Evolutionary conservation across 805 yeast genomes (phyloP).

Genomic region (Metschnikowia lunata): DNA sequence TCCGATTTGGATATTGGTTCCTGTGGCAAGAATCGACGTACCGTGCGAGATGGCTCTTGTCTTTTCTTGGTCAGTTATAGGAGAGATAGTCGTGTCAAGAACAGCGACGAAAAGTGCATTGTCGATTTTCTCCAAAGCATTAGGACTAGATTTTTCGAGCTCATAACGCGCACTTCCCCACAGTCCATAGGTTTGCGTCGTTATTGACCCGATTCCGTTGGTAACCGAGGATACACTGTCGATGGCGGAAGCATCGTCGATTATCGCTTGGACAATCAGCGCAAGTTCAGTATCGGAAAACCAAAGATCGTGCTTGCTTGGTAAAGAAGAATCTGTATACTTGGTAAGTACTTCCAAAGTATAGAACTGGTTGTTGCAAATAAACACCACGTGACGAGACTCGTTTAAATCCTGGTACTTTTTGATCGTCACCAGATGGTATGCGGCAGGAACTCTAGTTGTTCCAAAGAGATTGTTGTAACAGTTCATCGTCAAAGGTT

Average conservation of each 20-base stretch:
- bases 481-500: conserved; percentile 63
- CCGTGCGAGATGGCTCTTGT: conserved; percentile 51
- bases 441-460: conserved; percentile 44
- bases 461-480: conserved; percentile 67
- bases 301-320: conserved; percentile 41
- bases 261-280: conserved; percentile 38
- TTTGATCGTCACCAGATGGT: conserved; percentile 37
- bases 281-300: conserved; percentile 51
- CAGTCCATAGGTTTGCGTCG: conserved; percentile 47
- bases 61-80: conserved; percentile 44
- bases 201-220: conserved; percentile 49
- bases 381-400: conserved; percentile 47
- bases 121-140: conserved; percentile 38
- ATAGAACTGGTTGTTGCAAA: conserved; percentile 50
- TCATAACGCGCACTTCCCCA: conserved; percentile 48
- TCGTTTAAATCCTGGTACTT: conserved; percentile 27
- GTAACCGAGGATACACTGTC: conserved; percentile 38
- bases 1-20: conserved; percentile 49
- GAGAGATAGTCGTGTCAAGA: conserved; percentile 43
- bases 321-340: conserved; percentile 1
- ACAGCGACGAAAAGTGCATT: conserved; percentile 49
- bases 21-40: conserved; percentile 37
- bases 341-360: conserved; percentile 44
- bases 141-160: conserved; percentile 35
- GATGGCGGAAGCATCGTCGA: conserved; percentile 31